phyloP scores from a whole-genome alignment of 2,329 filamentous ascomycete species.

The Emericellopsis atlantica region DNA sequence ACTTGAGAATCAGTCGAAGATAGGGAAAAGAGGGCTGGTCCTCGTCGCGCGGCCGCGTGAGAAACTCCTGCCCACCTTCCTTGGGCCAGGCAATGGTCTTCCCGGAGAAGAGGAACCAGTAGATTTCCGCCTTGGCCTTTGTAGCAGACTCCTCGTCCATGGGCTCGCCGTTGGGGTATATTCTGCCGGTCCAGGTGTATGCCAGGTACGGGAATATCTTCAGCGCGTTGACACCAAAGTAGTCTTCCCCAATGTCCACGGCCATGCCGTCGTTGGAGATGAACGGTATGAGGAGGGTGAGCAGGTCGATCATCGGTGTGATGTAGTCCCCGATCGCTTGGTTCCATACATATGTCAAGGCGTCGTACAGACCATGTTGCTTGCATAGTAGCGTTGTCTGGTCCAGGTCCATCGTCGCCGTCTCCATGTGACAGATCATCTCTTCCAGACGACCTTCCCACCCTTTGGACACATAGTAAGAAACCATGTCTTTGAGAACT shows the following conservation, averaged over 20 bases:
- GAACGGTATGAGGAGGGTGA: constrained; percentile 53
- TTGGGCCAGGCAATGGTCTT: constrained; percentile 65
- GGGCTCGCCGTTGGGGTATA: constrained; percentile 76
- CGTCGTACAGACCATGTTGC: constrained; percentile 85
- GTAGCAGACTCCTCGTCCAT: constrained; percentile 62
- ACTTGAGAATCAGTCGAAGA: constrained; percentile 70
- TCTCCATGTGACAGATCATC: constrained; percentile 87
- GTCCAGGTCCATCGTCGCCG: constrained; percentile 82
- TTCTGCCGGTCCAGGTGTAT: constrained; percentile 74
- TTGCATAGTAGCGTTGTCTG: constrained; percentile 86
- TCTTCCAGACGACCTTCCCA: constrained; percentile 76
- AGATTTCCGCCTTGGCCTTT: constrained; percentile 76
- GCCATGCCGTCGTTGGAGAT: constrained; percentile 41
- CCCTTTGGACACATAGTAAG: constrained; percentile 65
- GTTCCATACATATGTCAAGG: constrained; percentile 94
- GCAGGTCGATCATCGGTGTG: constrained; percentile 75
- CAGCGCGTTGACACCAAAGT: constrained; percentile 57
- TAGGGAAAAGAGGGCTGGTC: constrained; percentile 73
- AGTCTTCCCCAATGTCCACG: constrained; percentile 45
- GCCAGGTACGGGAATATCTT: constrained; percentile 95
- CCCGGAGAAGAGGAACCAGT: constrained; percentile 87
- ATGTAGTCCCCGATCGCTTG: constrained; percentile 80
- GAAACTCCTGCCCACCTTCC: constrained; percentile 44
- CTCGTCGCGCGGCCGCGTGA: constrained; percentile 41
- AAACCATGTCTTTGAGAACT: constrained; percentile 76